Conservation (phyloP, 2,329 filamentous ascomycete species). For the Teratosphaeria nubilosa region DNA sequence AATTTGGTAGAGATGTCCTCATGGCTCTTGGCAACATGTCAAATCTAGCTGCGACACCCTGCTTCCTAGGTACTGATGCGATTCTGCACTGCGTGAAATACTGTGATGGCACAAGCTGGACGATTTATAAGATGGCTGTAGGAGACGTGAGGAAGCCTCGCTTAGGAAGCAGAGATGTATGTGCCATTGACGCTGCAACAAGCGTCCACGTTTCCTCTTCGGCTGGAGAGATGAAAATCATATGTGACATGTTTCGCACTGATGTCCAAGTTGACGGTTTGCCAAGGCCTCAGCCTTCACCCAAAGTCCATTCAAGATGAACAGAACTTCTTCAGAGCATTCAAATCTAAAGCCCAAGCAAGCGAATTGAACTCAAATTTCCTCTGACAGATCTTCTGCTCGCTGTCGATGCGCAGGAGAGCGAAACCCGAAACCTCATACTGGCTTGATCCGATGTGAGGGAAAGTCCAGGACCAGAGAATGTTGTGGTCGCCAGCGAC, state of each 20-base stretch:
- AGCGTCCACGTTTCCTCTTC: too few relatives aligned
- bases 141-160: too few relatives aligned
- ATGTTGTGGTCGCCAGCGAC: conserved; percentile 4
- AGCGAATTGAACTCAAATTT: conserved; percentile 10
- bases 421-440: conserved; percentile 7
- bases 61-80: not conserved
- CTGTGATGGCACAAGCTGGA: too few relatives aligned
- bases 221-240: too few relatives aligned
- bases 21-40: not conserved
- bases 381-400: conserved; percentile 3
- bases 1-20: not conserved
- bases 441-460: not conserved
- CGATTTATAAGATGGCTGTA: too few relatives aligned
- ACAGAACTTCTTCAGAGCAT: not conserved
- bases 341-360: conserved; percentile 5
- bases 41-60: not conserved
- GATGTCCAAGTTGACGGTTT: too few relatives aligned
- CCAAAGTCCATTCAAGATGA: too few relatives aligned
- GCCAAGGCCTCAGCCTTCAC: too few relatives aligned
- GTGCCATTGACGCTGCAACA: too few relatives aligned
- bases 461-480: conserved; percentile 8
- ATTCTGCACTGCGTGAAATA: not conserved
- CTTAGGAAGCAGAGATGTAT: too few relatives aligned
- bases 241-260: too few relatives aligned
- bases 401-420: conserved; percentile 2